These are phyloP conservation scores for Acorus gramineus DNA, from an alignment of 106 monocot species.

Conservation along the genomic window DNA sequence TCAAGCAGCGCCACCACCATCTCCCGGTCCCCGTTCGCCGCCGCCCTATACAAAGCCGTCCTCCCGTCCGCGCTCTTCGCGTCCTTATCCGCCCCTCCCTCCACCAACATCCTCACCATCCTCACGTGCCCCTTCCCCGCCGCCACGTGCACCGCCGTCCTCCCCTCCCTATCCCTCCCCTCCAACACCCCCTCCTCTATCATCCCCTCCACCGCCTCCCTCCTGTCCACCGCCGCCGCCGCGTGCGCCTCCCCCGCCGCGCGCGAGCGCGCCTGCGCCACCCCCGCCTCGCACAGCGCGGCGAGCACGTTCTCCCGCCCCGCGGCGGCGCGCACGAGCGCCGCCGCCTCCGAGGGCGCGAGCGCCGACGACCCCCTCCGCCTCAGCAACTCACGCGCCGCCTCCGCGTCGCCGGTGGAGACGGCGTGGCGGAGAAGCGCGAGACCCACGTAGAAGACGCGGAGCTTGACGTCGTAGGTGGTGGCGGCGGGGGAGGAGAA, in stretches of 20 bases:
- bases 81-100: conserved; percentile 31
- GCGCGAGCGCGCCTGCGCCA: not conserved
- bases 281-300: conserved; percentile 10
- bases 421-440: conserved; percentile 32
- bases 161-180: conserved; percentile 29
- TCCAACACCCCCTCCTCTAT: conserved; percentile 3
- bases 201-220: conserved; percentile 3
- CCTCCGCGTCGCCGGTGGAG: conserved; percentile 16
- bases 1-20: conserved; percentile 49
- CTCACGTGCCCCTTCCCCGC: conserved; percentile 33
- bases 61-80: conserved; percentile 35
- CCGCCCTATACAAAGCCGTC: conserved; percentile 40
- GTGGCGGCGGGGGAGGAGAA: too few species aligned
- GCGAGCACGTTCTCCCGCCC: conserved; percentile 12
- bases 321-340: conserved; percentile 10
- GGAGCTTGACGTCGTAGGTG: conserved; percentile 23
- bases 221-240: conserved; percentile 22
- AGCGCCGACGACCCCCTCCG: conserved; percentile 24
- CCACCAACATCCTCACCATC: conserved; percentile 25
- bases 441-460: conserved; percentile 36
- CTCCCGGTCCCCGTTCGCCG: conserved; percentile 46
- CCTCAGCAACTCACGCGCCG: conserved; percentile 20
- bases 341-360: conserved; percentile 9
- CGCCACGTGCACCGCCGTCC: conserved; percentile 35
- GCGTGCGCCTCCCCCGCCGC: conserved; percentile 3